Evolutionary conservation across 1,139 yeast species (phyloP), one percentile per base, ranked within the genome.

Genomic region (Saccharomycopsis crataegensis): DNA sequence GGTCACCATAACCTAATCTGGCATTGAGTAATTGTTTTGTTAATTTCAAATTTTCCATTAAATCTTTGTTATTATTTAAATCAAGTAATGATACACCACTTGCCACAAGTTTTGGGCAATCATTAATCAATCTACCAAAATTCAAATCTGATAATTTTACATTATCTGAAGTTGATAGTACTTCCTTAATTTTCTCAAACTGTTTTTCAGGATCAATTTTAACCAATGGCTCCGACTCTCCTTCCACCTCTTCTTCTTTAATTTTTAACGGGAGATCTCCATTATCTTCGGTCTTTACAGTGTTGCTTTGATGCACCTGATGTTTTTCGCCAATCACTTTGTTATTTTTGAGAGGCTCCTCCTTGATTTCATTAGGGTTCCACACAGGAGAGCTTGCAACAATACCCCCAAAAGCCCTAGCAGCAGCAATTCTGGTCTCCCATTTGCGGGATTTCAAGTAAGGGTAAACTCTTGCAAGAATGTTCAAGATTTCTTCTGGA

Each of bases 341-440:
- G 66, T 55, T 66, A 70, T 54, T 72, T 5, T 74, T 48, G 73
- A 22, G 28, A 22, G 4, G 28, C 28, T 22, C 28, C 28, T 22
- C 28, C 65, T 57, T 70, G 70, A 43, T 68, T 67, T 6, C 62
- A 62, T 88, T 86, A 1, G 99, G 99, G 63, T 89, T 89, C 98
- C 98, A 94, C 43, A 75, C 63, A 1, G 79, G 77, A 0, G 93
- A 82, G 66, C 89, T 84, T 53, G 82, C 79, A 7, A 90, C 94
- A 41, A 94, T 90, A 2, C 96, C 96, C 12, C 98, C 98, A 63
- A 94, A 80, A 0, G 99, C 99, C 57, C 91, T 73, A 0, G 98
- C 97, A 1, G 99, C 96, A 0, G 98, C 83, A 1, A 87, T 84
- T 67, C 99, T 79, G 0, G 99, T 91, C 67, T 94, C 99, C 99